Percentiles rank a stretch among this genome's conserved stretches.
Conservation (phyloP, 768 basidiomycete species). For the Macrolepiota dolichaula region DNA sequence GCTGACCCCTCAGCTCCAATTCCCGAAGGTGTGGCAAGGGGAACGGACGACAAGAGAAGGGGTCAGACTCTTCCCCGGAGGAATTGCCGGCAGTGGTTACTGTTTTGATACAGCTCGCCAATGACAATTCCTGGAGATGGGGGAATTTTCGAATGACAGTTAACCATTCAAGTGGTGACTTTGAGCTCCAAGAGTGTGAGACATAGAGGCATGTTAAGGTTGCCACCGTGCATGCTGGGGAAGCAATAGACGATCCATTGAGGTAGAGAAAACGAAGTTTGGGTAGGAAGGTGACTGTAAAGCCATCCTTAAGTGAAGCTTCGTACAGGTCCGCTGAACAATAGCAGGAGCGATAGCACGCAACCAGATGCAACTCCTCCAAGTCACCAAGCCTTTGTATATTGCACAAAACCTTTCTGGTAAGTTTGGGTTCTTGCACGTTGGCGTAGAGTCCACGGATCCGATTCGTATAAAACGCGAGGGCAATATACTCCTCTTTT, state of each 20-base stretch:
- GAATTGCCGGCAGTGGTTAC: background rate
- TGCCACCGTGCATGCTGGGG: background rate
- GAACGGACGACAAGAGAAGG: background rate
- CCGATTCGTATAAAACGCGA: background rate
- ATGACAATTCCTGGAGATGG: background rate
- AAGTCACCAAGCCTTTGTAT: background rate
- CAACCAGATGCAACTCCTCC: constrained; percentile 4
- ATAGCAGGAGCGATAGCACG: background rate
- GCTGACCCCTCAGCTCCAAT: constrained; percentile 1
- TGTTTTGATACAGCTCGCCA: background rate
- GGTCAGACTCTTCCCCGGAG: background rate
- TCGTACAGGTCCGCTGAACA: background rate
- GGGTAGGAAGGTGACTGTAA: background rate
- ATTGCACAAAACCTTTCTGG: background rate
- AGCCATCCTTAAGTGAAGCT: background rate
- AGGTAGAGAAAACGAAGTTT: constrained; percentile 4
- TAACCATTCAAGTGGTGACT: background rate
- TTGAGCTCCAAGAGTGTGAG: background rate
- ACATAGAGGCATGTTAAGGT: constrained; percentile 6
- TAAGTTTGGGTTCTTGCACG: background rate
- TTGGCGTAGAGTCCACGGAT: constrained; percentile 4
- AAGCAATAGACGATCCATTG: constrained; percentile 3
- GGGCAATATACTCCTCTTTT: background rate
- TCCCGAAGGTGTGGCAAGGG: background rate
- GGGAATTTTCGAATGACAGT: background rate